phyloP scores from a whole-genome alignment of 768 basidiomycete species.

The Suillus paluster region DNA sequence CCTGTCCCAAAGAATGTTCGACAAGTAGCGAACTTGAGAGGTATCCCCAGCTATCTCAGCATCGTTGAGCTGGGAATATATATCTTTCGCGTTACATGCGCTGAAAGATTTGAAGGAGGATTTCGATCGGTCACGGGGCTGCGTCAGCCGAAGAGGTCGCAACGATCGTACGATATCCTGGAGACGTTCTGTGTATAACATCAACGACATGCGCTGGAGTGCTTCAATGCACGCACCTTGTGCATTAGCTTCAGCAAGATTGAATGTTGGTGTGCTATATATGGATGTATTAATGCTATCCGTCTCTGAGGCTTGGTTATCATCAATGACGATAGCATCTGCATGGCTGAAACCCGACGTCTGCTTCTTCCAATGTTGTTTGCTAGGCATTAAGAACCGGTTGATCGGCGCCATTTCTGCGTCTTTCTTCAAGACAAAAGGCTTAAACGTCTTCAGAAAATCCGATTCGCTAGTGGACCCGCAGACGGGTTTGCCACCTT shows the following conservation, averaged over 20 bases:
- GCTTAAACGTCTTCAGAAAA: conserved; percentile 77
- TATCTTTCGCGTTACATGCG: conserved; percentile 46
- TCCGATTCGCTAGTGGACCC: conserved; percentile 52
- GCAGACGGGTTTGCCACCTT: conserved; percentile 30
- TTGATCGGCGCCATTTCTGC: conserved; percentile 74
- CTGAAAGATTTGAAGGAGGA: conserved; percentile 34
- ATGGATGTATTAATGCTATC: conserved; percentile 11
- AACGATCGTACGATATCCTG: conserved; percentile 27
- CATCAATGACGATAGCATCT: conserved; percentile 67
- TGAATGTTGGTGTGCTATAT: conserved; percentile 21
- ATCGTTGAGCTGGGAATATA: conserved; percentile 70
- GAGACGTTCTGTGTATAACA: conserved; percentile 15
- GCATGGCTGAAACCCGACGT: conserved; percentile 31
- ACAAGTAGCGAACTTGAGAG: conserved; percentile 64
- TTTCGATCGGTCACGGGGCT: conserved; percentile 22
- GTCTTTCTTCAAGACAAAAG: conserved; percentile 80
- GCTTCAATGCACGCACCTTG: conserved; percentile 14
- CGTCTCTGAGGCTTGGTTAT: conserved; percentile 39
- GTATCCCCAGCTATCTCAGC: conserved; percentile 80
- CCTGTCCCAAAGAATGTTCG: conserved; percentile 65
- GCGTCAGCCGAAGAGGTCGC: conserved; percentile 33
- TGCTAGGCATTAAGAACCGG: conserved; percentile 52
- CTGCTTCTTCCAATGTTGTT: conserved; percentile 28
- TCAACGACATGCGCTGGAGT: conserved; percentile 31
- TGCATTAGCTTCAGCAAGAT: conserved; percentile 22